A percentile compares a stretch with the other conserved stretches of the same genome.
These are phyloP conservation scores for Talaromyces pinophilus DNA, from an alignment of 2,329 filamentous ascomycete species.

Conservation along the genomic window DNA sequence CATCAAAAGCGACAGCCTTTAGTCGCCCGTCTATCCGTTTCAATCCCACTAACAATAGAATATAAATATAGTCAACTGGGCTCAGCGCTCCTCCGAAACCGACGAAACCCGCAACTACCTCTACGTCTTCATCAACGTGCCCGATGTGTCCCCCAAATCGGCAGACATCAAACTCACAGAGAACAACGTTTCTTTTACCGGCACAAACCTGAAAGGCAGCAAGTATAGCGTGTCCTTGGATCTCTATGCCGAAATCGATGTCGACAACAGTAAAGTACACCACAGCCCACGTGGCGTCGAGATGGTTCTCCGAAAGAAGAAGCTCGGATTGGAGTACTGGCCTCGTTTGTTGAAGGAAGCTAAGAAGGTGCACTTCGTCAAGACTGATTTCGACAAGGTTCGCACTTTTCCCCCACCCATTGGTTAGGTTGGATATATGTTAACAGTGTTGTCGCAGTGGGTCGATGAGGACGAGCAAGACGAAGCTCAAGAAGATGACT, in stretches of 20 bases:
- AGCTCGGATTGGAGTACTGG: conserved; percentile 92
- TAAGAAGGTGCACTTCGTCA: conserved; percentile 91
- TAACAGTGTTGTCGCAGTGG: conserved; percentile 55
- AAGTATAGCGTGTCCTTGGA: conserved; percentile 84
- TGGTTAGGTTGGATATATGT: too few species aligned
- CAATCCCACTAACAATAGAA: background rate
- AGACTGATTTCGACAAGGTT: conserved; percentile 98
- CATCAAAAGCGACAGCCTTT: background rate
- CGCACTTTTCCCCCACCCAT: background rate
- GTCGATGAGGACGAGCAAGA: conserved; percentile 99
- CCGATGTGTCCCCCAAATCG: conserved; percentile 75
- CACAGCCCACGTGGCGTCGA: conserved; percentile 87
- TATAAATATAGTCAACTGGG: conserved; percentile 77
- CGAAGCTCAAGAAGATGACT: conserved; percentile 78
- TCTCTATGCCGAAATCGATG: conserved; percentile 88
- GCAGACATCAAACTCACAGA: conserved; percentile 83
- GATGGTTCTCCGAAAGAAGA: conserved; percentile 95
- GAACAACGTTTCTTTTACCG: conserved; percentile 75
- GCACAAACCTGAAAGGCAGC: conserved; percentile 81
- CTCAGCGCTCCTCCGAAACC: conserved; percentile 82
- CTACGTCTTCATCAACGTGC: conserved; percentile 86
- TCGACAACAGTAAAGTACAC: conserved; percentile 77
- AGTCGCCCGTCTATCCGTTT: background rate
- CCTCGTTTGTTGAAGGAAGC: conserved; percentile 86
- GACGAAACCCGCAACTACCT: conserved; percentile 90